Base-by-base conservation (phyloP, 2,329 filamentous ascomycete species). In the Calonectria leucothoes region DNA sequence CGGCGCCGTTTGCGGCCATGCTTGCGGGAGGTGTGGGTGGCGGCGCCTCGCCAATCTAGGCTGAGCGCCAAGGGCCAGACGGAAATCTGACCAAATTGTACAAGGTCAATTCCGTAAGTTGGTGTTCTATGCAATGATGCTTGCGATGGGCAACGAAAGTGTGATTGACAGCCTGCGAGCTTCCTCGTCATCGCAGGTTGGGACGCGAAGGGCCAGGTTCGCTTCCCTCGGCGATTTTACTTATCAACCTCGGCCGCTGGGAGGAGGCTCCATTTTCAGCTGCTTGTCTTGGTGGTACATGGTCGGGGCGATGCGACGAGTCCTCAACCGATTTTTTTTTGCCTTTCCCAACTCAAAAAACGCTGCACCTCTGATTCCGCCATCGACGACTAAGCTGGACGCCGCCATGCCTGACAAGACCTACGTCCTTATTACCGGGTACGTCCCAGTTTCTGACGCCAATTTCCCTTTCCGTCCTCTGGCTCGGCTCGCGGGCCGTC, bases 391-490 rank as follows among this genome's bases (percentile, higher is more conserved):
- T 37, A 35, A 27, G 8, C 11, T 12, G 8, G 3, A 20, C 27
- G 33, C 31, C 17, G 71, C 69, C 3, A 81, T 82, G 82, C 66
- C 75, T 7, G 52, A 70, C 37, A 85, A 85, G 71, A 89, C 85
- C 75, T 85, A 83, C 7, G 88, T 89, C 17, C 83, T 89, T 35
- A 88, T 90, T 73, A 90, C 88, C 31, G 88, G 88, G 87, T 89
- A 81, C 25, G 83, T 61, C 55, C 55, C 25, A 17, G 25, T 15
- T n/a, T 23, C n/a, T 14, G 12, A 23, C 55, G 6, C 33, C 55
- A 59, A 39, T 59, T 59, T 59, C 55, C 55, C 33, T 39, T 59
- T 59, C 39, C 23, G 55, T 31, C 27, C n/a, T n/a, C n/a, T n/a
- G n/a, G 42, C 42, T n/a, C 42, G 42, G 42, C 42, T 45, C 10